Evolutionary conservation across 164 flowering plant genomes (phyloP), one percentile per base, ranked within the genome.

Genomic region (Umbilicus rupestris): DNA sequence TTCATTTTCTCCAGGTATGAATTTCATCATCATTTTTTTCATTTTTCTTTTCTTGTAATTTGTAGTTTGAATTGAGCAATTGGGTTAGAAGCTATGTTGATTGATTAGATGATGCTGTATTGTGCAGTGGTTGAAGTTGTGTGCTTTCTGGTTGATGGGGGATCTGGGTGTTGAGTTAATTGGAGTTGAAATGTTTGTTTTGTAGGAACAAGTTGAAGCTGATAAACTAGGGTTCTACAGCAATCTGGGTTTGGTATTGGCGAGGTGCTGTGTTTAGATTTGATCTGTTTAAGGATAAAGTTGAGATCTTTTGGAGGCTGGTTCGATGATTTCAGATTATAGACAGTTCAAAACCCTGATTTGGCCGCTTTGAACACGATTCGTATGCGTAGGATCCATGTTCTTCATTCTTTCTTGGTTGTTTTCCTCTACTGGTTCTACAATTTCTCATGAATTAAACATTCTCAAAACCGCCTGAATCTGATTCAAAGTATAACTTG

Each of bases 401-500:
- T 83, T 39, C 77, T 84, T 31, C 93, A 85, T 49, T 87, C 93
- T 0, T 85, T 87, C 74, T 87, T 90, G 0, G 90, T 84, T 52
- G 88, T 83, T 19, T 85, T 85, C 62, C 90, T 85, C 59, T 87
- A 84, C 77, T 87, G 90, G 93, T 85, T 84, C 75, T 85, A 82
- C 67, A 85, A 79, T 50, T 77, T 87, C 72, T 85, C 90, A 70
- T 82, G 81, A 82, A 66, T 37, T 73, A 30, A 20, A 20, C 31
- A n/a, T 55, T 41, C 22, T 39, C 12, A 45, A 8, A 7, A 16
- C 24, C 31, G 0, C 47, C 55, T 9, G 50, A 33, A 30, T 45
- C 24, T 15, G 30, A 24, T 11, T 39, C 64, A 22, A 22, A 16
- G 47, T 64, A 14, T 57, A 28, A n/a, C 22, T 22, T 46, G 50